These are phyloP conservation scores for Fusarium keratoplasticum DNA, from an alignment of 2,329 filamentous ascomycete genomes.

Conservation along the genomic window DNA sequence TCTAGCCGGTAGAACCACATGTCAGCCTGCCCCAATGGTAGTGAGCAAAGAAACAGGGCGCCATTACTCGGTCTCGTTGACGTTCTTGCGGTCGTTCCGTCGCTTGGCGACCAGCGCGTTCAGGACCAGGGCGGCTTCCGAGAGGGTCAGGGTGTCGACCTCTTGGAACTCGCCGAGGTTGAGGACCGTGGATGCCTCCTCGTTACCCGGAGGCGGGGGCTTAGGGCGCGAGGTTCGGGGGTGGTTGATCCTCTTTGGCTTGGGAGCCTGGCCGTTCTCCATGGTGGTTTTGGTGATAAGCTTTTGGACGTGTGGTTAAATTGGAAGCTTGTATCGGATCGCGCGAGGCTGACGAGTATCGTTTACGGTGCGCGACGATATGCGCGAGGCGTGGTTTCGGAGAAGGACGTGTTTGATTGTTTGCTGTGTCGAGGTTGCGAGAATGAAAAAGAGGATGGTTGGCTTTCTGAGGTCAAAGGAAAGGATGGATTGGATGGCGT, in stretches of 20 bases:
- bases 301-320: neutral
- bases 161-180: conserved; percentile 94
- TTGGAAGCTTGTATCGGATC: neutral
- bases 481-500: conserved; percentile 20
- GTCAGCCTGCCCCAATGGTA: neutral
- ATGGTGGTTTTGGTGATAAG: conserved; percentile 15
- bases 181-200: conserved; percentile 85
- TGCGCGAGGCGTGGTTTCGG: neutral
- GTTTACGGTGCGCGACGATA: neutral
- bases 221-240: conserved; percentile 71
- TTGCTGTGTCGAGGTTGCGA: neutral
- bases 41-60: neutral
- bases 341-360: neutral
- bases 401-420: neutral
- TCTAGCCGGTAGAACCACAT: conserved; percentile 51
- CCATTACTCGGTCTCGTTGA: conserved; percentile 83
- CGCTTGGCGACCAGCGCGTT: conserved; percentile 88
- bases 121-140: conserved; percentile 91
- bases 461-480: neutral
- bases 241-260: conserved; percentile 37
- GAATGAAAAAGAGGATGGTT: conserved; percentile 4
- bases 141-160: conserved; percentile 91
- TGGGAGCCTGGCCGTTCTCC: conserved; percentile 28
- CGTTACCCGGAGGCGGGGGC: conserved; percentile 79
- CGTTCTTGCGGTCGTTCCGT: conserved; percentile 81